Evolutionary conservation across 352 stramenopile genomes (phyloP), one percentile per base, ranked within the genome.

Genomic region (Globisporangium cederbergense): DNA sequence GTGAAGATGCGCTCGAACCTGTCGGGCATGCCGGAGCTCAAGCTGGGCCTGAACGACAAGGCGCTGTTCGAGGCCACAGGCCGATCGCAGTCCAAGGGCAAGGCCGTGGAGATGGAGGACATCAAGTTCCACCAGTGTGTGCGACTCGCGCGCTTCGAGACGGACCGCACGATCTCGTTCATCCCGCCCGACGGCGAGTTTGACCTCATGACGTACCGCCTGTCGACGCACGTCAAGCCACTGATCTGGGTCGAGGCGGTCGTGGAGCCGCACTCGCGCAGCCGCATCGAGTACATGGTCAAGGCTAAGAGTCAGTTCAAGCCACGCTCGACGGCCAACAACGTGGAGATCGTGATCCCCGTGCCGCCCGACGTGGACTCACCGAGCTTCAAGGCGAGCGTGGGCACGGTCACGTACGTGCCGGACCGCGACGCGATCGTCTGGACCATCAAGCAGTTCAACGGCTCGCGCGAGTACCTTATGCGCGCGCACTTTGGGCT

Each of bases 91-190:
- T 78, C 78, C 51, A 97, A 96, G 62, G 96, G 93, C 66, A 99
- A 99, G 75, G 91, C 95, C 11, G 96, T 99, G 0, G 97, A 99
- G 73, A 93, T 99, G 76, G 98, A 99, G 73, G 98, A 99, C 77
- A 99, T 99, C 63, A 99, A 99, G 78, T 99, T 99, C 76, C 97
- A 99, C 82, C 97, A 99, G 74, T 96, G 98, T 67, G 98, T 99
- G 40, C 88, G 97, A 14, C 88, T 99, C 14, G 96, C 97, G n/a
- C 86, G 96, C 59, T 99, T 99, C 63, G 98, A 99, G 75, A 99
- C 99, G 60, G 98, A 99, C 77, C 89, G 97, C 30, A 99, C 98
- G 32, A 99, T 99, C 64, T 98, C 92, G 38, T 99, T 99, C 81
- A 99, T 99, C 64, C 98, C 98, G 18, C 98, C 98, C 5, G 98